These are phyloP conservation scores for Xylariales sp. DNA, from an alignment of 2,329 filamentous ascomycete species.

Conservation along the genomic window DNA sequence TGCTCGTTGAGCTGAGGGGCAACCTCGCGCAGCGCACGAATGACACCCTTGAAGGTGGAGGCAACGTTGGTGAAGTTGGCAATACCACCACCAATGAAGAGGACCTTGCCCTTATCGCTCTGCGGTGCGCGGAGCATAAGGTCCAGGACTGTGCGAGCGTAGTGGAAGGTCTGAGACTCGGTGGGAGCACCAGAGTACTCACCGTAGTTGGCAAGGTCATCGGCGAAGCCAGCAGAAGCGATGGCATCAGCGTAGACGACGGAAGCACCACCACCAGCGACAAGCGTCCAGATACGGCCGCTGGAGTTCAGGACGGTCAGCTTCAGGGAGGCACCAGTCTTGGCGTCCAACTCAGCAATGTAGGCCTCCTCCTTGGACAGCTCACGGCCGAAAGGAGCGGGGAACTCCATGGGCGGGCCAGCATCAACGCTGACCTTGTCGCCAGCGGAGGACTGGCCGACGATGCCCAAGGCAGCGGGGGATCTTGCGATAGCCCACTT, in stretches of 20 bases:
- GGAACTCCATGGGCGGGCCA: constrained; percentile 97
- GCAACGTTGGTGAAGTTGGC: constrained; percentile 99
- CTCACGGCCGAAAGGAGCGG: constrained; percentile 97
- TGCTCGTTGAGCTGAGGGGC: constrained; percentile 84
- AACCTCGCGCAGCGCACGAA: constrained; percentile 89
- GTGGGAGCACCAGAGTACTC: constrained; percentile 99
- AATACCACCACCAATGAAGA: constrained; percentile 99
- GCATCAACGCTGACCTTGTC: constrained; percentile 89
- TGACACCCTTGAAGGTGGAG: constrained; percentile 99
- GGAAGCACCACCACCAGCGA: constrained; percentile 98
- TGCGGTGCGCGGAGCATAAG: constrained; percentile 91
- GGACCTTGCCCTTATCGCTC: constrained; percentile 88
- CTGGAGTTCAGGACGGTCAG: constrained; percentile 89
- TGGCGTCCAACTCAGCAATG: constrained; percentile 97
- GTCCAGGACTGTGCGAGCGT: constrained; percentile 93
- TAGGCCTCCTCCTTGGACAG: constrained; percentile 98
- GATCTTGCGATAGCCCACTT: constrained; percentile 98
- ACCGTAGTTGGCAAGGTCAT: constrained; percentile 98
- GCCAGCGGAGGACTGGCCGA: constrained; percentile 58
- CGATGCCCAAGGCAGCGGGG: constrained; percentile 80
- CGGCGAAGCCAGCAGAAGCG: constrained; percentile 89
- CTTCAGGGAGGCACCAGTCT: constrained; percentile 98
- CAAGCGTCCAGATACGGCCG: constrained; percentile 95
- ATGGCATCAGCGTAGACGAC: constrained; percentile 99
- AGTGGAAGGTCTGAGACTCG: constrained; percentile 99